Evolutionary conservation across 2,329 filamentous ascomycete species (phyloP), one percentile per base, ranked within the genome.

Genomic region (Aspergillus novofumigatus): DNA sequence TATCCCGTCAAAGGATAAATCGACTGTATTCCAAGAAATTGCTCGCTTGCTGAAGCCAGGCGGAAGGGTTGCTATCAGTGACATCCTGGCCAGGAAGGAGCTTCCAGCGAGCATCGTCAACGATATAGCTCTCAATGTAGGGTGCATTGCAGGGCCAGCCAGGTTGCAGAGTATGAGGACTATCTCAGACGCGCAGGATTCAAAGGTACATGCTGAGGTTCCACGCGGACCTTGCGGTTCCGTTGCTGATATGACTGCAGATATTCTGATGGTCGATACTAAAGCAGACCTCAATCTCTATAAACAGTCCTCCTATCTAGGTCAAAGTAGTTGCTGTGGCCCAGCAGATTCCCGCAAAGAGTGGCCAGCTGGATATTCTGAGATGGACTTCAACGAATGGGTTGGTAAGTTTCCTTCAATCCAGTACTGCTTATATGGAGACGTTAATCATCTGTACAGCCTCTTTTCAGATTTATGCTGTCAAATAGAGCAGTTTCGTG

Each of bases 141-240:
- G 85, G 0, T 88, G 85, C 58, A 76, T 87, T 29, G 77, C 82
- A 1, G 84, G 0, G 83, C 85, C 0, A 85, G 82, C 58, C 67
- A 72, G 55, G 75, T 83, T 0, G 61, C 29, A 1, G 76, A 81
- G 53, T 87, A 87, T 69, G 75, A 83, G 53, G 38, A 49, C 6
- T 86, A 79, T 66, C 67, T 88, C 26, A 61, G 60, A 8, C 61
- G 77, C 14, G 81, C 80, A 0, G 84, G 83, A 0, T 85, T 86
- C 59, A 47, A 66, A 55, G 75, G 81, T 81, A 69, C 25, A 1
- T 32, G 6, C 11, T 32, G 14, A 5, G 11, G 62, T 61, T 45
- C 23, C 49, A 44, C 29, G 50, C 32, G 25, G 50, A 49, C 52
- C 26, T 23, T 55, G 11, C 9, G 28, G 26, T 25, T 38, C 4